These are phyloP conservation scores for Vicia faba DNA, from an alignment of 306 rosid species.

Conservation along the genomic window DNA sequence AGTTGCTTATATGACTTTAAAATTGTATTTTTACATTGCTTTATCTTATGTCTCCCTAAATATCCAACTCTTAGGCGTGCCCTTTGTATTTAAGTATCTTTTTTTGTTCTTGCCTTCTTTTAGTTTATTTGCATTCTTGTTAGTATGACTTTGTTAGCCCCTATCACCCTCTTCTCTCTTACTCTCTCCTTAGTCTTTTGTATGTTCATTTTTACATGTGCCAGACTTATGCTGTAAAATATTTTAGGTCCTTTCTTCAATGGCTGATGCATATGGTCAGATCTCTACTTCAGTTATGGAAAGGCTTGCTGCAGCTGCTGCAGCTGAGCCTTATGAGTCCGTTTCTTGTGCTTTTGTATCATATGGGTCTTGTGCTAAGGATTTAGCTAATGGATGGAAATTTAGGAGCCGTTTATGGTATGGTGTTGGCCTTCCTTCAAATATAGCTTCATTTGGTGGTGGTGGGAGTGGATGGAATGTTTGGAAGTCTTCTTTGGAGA, in stretches of 20 bases:
- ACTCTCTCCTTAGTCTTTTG: slow-evolving; percentile 16
- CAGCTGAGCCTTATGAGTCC: slow-evolving; percentile 89
- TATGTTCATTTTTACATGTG: slow-evolving; percentile 26
- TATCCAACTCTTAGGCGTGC: slow-evolving; percentile 1
- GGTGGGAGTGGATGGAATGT: slow-evolving; percentile 91
- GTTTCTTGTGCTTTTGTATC: slow-evolving; percentile 95
- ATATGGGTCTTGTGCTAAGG: slow-evolving; percentile 82
- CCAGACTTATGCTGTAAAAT: slow-evolving; percentile 33
- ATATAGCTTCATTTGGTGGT: slow-evolving; percentile 65
- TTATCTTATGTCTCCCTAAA: slow-evolving; percentile 11
- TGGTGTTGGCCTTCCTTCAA: slow-evolving; percentile 89
- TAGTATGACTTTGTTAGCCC: neutral
- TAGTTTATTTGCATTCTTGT: slow-evolving; percentile 33
- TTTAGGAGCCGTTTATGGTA: slow-evolving; percentile 94
- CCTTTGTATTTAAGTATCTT: slow-evolving; percentile 18
- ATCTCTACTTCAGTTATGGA: slow-evolving; percentile 77
- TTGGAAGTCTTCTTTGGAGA: slow-evolving; percentile 83
- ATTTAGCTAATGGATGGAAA: slow-evolving; percentile 94
- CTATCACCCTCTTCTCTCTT: slow-evolving; percentile 8
- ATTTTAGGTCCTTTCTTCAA: slow-evolving; percentile 76
- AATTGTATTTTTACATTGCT: slow-evolving; percentile 11
- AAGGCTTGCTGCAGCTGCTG: slow-evolving; percentile 94
- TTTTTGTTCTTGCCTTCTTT: neutral
- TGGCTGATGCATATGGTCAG: slow-evolving; percentile 92
- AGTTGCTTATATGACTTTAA: slow-evolving; percentile 7